Conservation (phyloP, 2,329 filamentous ascomycete species). For the Fusarium virguliforme region DNA sequence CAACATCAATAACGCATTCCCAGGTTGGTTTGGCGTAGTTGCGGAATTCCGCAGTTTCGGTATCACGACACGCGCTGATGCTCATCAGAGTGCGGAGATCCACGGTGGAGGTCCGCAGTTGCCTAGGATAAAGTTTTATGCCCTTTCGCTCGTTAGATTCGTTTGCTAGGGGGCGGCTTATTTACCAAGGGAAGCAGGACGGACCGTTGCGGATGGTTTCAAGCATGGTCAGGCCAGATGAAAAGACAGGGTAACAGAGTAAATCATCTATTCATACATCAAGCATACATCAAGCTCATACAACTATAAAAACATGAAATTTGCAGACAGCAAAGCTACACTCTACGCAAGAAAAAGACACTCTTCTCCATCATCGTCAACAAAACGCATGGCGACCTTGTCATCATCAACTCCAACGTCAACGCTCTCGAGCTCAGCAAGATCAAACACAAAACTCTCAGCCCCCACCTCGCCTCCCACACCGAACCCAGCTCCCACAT, state of each 20-base stretch:
- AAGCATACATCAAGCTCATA: too few species aligned
- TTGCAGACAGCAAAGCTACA: too few species aligned
- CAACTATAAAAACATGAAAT: too few species aligned
- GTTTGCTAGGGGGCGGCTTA: not conserved
- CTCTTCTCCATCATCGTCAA: not conserved
- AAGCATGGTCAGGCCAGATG: too few species aligned
- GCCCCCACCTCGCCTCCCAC: not conserved
- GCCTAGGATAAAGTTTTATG: not conserved
- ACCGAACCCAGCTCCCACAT: not conserved
- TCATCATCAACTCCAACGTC: not conserved
- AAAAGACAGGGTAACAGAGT: too few species aligned
- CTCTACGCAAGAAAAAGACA: not conserved
- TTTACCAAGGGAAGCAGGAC: too few species aligned
- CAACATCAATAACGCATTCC: not conserved
- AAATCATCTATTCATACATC: not conserved
- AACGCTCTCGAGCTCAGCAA: not conserved
- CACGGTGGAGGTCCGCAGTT: not conserved
- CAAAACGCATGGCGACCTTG: not conserved
- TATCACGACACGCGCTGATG: not conserved
- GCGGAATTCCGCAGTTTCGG: not conserved
- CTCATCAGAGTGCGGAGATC: not conserved
- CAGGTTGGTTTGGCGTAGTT: not conserved
- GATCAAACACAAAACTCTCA: not conserved
- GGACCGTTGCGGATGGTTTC: too few species aligned
- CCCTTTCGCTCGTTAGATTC: not conserved